Evolutionary conservation across 2,329 filamentous ascomycete species (phyloP).

Genomic region (Fusarium albosuccineum): DNA sequence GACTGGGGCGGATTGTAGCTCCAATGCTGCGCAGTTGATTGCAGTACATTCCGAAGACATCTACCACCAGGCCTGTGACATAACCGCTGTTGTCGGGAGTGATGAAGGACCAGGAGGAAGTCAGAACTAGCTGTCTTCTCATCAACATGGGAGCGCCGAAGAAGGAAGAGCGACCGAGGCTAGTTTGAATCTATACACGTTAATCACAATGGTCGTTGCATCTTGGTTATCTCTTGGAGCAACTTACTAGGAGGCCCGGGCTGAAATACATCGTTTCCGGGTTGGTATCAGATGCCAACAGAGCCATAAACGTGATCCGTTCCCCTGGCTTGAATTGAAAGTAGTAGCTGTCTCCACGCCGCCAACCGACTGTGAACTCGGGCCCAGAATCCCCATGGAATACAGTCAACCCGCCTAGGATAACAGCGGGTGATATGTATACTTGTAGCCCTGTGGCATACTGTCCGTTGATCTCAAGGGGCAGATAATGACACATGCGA

Average conservation of each 20-base stretch:
- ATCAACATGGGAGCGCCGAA: slow-evolving; percentile 2
- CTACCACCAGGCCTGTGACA: slow-evolving; percentile 15
- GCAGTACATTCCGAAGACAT: neutral
- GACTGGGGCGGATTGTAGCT: neutral
- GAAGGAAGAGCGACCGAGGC: slow-evolving; percentile 6
- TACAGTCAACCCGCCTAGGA: neutral
- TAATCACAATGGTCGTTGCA: neutral
- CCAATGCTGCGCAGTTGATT: slow-evolving; percentile 5
- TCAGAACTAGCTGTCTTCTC: neutral
- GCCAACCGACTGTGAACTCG: neutral
- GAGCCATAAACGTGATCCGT: neutral
- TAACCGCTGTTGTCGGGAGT: slow-evolving; percentile 11
- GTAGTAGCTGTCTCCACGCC: neutral
- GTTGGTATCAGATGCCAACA: neutral
- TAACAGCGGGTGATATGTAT: neutral
- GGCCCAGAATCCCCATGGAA: neutral
- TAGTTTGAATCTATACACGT: slow-evolving; percentile 6
- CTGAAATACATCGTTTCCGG: neutral
- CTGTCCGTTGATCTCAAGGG: slow-evolving; percentile 2
- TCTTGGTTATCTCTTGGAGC: neutral
- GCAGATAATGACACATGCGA: neutral
- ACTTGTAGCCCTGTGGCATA: slow-evolving; percentile 4
- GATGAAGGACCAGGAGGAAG: slow-evolving; percentile 8
- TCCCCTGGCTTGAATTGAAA: neutral
- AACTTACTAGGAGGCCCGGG: neutral